Evolutionary conservation across 805 yeast species (phyloP).

Genomic region (Kodamaea sagamina): DNA sequence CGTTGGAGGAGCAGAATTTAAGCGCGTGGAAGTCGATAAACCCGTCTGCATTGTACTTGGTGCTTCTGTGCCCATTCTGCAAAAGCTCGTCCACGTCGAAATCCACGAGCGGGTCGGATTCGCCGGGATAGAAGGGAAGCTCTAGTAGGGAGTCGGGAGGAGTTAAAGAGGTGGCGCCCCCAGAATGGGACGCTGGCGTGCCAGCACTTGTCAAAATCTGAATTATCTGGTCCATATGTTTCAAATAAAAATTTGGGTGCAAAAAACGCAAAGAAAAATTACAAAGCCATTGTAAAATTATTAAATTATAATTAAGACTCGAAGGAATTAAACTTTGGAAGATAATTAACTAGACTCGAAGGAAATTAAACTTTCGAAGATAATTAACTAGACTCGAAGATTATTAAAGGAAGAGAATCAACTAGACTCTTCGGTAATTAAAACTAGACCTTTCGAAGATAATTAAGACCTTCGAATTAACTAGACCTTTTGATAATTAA

Average conservation of each 20-base stretch:
- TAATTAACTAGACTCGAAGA: no score
- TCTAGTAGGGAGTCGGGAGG: neutral
- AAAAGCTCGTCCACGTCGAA: conserved; percentile 3
- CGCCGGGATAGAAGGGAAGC: neutral
- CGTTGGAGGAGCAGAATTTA: conserved; percentile 73
- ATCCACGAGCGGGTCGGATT: neutral
- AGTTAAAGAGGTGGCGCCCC: no score
- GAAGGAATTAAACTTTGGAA: neutral
- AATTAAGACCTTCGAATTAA: no score
- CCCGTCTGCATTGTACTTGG: conserved; percentile 26
- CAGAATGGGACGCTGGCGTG: no score
- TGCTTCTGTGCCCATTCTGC: neutral
- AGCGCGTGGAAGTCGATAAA: conserved; percentile 61
- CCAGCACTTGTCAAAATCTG: neutral
- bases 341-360: no score
- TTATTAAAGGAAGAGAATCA: no score
- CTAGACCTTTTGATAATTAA: no score
- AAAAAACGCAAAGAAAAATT: neutral
- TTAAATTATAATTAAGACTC: neutral
- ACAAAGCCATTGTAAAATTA: neutral
- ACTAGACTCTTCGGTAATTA: no score
- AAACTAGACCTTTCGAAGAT: no score
- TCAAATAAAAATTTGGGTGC: conserved; percentile 4
- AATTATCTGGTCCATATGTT: neutral
- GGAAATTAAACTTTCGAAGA: no score